These are phyloP conservation scores for Stemphylium vesicarium DNA, from an alignment of 2,329 filamentous ascomycete species.

Conservation along the genomic window DNA sequence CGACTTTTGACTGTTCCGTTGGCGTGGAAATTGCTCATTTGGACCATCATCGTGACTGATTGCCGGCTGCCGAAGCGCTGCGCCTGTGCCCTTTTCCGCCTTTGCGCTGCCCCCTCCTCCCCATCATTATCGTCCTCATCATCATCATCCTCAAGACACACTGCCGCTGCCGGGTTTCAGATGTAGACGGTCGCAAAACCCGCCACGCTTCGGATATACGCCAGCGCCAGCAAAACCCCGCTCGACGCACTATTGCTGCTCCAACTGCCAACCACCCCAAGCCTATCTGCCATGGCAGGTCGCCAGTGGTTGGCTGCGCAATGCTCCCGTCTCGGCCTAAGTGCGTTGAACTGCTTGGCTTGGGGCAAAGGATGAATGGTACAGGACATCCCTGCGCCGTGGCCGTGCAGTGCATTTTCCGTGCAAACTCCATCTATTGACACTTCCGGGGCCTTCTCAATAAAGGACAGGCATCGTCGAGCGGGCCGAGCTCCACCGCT, in stretches of 20 bases:
- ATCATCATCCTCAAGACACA: background rate
- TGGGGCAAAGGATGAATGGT: constrained; percentile 6
- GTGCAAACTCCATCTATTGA: constrained; percentile 34
- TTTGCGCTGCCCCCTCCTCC: background rate
- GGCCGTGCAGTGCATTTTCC: constrained; percentile 31
- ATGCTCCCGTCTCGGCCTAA: constrained; percentile 24
- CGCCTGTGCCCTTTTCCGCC: background rate
- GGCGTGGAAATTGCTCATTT: constrained; percentile 28
- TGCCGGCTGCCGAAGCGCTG: constrained; percentile 3
- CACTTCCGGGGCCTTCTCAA: constrained; percentile 17
- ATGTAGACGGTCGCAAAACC: constrained; percentile 17
- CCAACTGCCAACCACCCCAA: background rate
- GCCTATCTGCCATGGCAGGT: constrained; percentile 10
- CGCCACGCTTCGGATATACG: constrained; percentile 27
- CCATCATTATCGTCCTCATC: background rate
- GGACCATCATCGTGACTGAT: constrained; percentile 6
- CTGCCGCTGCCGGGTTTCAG: constrained; percentile 21
- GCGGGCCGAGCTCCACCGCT: constrained; percentile 35
- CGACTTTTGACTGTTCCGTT: constrained; percentile 6
- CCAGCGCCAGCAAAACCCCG: constrained; percentile 15
- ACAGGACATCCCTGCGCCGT: constrained; percentile 9
- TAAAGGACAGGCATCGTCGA: constrained; percentile 20
- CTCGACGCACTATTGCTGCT: background rate
- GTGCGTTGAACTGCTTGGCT: constrained; percentile 15
- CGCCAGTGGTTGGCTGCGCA: constrained; percentile 27